phyloP scores from a whole-genome alignment of 768 basidiomycete species.

The Naematelia encephala region DNA sequence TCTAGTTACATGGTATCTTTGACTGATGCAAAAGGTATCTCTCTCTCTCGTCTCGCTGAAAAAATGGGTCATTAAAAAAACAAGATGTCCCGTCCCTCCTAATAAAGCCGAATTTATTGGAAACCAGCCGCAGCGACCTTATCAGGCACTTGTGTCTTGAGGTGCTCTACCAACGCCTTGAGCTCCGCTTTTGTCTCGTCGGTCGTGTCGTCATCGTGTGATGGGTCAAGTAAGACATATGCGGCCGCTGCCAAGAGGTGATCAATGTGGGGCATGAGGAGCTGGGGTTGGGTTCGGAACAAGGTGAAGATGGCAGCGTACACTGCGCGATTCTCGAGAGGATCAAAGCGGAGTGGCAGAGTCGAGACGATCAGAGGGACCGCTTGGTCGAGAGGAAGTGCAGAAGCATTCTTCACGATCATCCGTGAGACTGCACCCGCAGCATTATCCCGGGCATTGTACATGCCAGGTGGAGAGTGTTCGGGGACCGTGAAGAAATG shows the following conservation, averaged over 20 bases:
- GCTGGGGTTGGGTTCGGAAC: constrained; percentile 69
- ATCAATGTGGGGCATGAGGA: constrained; percentile 73
- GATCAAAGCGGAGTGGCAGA: constrained; percentile 83
- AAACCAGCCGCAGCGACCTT: constrained; percentile 76
- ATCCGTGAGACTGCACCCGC: constrained; percentile 86
- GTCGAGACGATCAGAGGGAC: constrained; percentile 74
- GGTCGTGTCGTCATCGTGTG: constrained; percentile 67
- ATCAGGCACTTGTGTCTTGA: constrained; percentile 71
- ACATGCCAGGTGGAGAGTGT: constrained; percentile 61
- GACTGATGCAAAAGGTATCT: not conserved
- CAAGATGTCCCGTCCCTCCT: not conserved
- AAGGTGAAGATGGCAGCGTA: constrained; percentile 86
- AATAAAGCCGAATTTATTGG: constrained; percentile 5
- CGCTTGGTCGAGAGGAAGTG: constrained; percentile 69
- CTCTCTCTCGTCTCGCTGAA: not conserved
- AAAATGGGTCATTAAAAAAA: not conserved
- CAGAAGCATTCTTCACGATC: constrained; percentile 71
- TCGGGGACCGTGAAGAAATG: constrained; percentile 71
- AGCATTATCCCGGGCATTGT: constrained; percentile 96
- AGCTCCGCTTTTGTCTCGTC: constrained; percentile 74
- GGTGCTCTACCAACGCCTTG: constrained; percentile 65
- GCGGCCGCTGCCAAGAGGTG: constrained; percentile 73
- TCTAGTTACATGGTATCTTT: not conserved
- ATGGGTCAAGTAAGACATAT: constrained; percentile 71
- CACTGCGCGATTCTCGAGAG: constrained; percentile 81